A percentile compares a stretch with the other conserved stretches of the same genome.
These are phyloP conservation scores for Melaleuca quinquenervia DNA, from an alignment of 345 rosid species.

Conservation along the genomic window DNA sequence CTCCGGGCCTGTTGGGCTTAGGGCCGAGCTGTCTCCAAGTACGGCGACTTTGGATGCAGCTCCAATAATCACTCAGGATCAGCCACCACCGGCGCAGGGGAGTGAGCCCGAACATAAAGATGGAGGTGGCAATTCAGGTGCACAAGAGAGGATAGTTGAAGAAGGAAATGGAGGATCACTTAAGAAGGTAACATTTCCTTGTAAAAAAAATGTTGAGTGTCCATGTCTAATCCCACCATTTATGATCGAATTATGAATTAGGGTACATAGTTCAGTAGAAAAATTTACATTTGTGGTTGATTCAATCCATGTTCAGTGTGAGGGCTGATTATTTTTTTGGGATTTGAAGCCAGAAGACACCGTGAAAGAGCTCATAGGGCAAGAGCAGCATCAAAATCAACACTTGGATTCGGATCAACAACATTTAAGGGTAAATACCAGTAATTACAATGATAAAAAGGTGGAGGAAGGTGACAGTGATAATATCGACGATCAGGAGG, in stretches of 20 bases:
- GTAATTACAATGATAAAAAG: not conserved
- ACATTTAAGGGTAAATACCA: not conserved
- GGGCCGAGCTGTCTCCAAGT: not conserved
- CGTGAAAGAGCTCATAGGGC: conserved; percentile 10
- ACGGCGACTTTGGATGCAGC: not conserved
- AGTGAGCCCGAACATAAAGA: not conserved
- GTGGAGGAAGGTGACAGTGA: conserved; percentile 1
- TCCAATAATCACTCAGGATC: not conserved
- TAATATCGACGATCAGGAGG: not conserved
- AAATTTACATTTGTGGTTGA: not conserved
- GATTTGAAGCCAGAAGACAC: conserved; percentile 21
- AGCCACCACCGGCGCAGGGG: not conserved
- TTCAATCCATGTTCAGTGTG: not conserved
- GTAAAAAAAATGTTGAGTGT: not conserved
- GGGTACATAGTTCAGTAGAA: not conserved
- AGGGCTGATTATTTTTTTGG: conserved; percentile 9
- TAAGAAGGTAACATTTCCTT: conserved; percentile 8
- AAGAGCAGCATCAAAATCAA: not conserved
- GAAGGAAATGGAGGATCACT: not conserved
- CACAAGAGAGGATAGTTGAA: not conserved
- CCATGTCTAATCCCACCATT: not conserved
- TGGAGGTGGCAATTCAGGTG: not conserved
- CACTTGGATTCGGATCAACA: not conserved
- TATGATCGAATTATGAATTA: not conserved
- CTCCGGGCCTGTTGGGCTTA: not conserved